Evolutionary conservation across 108 stramenopile species (phyloP).

Genomic region (Skeletonema potamos): DNA sequence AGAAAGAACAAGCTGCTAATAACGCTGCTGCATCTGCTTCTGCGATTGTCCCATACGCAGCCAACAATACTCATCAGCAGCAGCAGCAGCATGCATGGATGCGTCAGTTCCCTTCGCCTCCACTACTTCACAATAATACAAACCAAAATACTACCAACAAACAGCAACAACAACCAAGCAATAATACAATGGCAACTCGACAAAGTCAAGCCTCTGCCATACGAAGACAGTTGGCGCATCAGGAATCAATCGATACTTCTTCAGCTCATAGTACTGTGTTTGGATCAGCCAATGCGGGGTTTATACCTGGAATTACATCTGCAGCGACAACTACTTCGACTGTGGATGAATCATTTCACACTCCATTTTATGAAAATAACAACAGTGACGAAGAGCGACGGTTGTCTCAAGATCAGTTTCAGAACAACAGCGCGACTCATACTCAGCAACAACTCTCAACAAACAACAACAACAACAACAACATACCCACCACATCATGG

Average conservation of each 20-base stretch:
- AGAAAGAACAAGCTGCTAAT: not conserved
- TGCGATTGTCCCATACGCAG: conserved; percentile 33
- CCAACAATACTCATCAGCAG: not conserved
- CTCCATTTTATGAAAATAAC: not conserved
- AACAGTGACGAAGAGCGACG: not conserved
- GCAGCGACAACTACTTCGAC: conserved; percentile 8
- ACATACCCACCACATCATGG: conserved; percentile 40
- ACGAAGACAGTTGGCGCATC: conserved; percentile 53
- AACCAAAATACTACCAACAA: not conserved
- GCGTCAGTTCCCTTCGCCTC: not conserved
- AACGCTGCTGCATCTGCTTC: not conserved
- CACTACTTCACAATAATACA: not conserved
- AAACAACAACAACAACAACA: not conserved
- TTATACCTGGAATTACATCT: not conserved
- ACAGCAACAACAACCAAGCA: no score
- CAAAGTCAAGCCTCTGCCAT: conserved; percentile 63
- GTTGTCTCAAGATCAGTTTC: not conserved
- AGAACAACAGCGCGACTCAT: not conserved
- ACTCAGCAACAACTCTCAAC: conserved; percentile 6
- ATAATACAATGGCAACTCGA: conserved; percentile 16
- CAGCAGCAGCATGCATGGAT: conserved; percentile 15
- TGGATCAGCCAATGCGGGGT: conserved; percentile 1
- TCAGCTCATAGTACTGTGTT: conserved; percentile 2
- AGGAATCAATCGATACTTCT: conserved; percentile 46
- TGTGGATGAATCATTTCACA: conserved; percentile 12